A percentile compares a stretch with the other conserved stretches of the same genome.
These are phyloP conservation scores for Nannochloris sp. DNA, from an alignment of 139 green algal species.

Conservation along the genomic window DNA sequence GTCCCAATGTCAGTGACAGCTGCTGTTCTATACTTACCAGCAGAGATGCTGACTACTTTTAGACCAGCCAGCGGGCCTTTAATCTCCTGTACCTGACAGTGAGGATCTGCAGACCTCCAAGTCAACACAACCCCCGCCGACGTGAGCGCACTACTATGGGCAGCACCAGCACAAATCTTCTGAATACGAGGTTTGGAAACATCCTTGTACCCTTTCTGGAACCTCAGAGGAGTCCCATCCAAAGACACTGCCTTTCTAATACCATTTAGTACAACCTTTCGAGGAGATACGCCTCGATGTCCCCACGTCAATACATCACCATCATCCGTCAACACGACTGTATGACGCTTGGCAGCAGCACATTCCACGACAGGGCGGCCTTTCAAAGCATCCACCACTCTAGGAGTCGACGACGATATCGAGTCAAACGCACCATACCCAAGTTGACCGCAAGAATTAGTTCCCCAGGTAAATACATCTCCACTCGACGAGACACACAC, in stretches of 20 bases:
- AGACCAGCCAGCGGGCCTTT: slow-evolving; percentile 50
- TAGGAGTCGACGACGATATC: slow-evolving; percentile 49
- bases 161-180: slow-evolving; percentile 53
- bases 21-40: slow-evolving; percentile 80
- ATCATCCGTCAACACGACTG: slow-evolving; percentile 55
- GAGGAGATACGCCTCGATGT: slow-evolving; percentile 55
- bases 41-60: slow-evolving; percentile 36
- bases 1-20: slow-evolving; percentile 62
- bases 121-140: slow-evolving; percentile 51
- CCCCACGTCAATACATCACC: slow-evolving; percentile 84
- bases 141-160: slow-evolving; percentile 58
- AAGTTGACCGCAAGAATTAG: slow-evolving; percentile 66
- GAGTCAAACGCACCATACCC: slow-evolving; percentile 73
- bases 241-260: slow-evolving; percentile 6
- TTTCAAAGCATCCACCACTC: slow-evolving; percentile 70
- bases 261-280: slow-evolving; percentile 48
- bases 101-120: slow-evolving; percentile 55
- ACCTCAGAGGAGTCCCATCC: slow-evolving; percentile 25
- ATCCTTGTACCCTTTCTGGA: slow-evolving; percentile 61
- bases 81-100: slow-evolving; percentile 52
- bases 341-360: slow-evolving; percentile 82
- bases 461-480: slow-evolving; percentile 72
- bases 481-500: slow-evolving; percentile 57
- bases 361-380: slow-evolving; percentile 50
- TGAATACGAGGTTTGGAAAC: slow-evolving; percentile 51